Evolutionary conservation across 257 asterid genomes (phyloP), one percentile per base, ranked within the genome.

Genomic region (Mitragyna speciosa): DNA sequence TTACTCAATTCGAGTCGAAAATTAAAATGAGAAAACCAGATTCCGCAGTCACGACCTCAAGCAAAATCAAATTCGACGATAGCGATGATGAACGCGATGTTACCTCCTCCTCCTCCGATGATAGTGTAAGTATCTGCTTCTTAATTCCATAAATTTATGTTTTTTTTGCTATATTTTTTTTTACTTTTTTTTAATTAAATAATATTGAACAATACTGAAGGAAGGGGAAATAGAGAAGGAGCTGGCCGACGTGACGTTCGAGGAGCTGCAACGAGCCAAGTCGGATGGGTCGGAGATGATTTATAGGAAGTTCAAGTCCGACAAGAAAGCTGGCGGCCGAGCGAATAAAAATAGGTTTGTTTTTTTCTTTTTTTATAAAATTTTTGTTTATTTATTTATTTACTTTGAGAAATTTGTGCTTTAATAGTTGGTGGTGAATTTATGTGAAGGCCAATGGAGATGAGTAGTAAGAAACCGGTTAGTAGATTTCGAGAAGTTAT

Each of bases 401-500:
- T 48, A 26, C 65, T 28, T 63, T 26, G 19, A 59, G n/a, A 12
- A 4, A 54, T 8, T 63, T 51, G 33, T 64, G 20, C 19, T 31
- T 47, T 59, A 58, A 41, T 7, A 63, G 2, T 5, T 15, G 56
- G 56, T 20, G 20, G 76, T 48, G 22, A 43, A 66, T 79, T 66
- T 59, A 36, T 69, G 77, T 79, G 78, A 80, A 94, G 98, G 90
- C 99, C 99, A n/a, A 85, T 88, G 95, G 99, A 94, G 86, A 88
- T 94, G 77, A 96, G 92, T 84, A 90, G 91, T 87, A 96, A 91
- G 92, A 92, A 89, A 85, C 98, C 96, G 6, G 96, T 96, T 80
- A 82, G 88, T 75, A 89, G 95, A 84, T 90, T 91, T 61, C 87
- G 95, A 79, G 97, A 94, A 85, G 88, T 91, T 74, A 81, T 96